phyloP scores from a whole-genome alignment of 805 yeast genomes.

The Metschnikowia reukaufii region DNA sequence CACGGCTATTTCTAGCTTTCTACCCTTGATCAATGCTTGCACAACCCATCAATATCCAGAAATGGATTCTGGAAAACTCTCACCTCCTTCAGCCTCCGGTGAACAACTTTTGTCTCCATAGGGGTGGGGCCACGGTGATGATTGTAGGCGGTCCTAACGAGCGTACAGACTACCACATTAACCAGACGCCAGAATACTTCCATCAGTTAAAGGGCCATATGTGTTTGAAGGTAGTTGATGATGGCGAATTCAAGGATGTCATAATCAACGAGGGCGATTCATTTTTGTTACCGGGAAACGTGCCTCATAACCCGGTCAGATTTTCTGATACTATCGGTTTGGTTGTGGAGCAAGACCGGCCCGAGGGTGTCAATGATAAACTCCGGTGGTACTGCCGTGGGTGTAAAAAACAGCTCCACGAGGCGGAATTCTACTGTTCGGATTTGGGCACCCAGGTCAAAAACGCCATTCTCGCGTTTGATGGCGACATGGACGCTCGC shows the following conservation, averaged over 20 bases:
- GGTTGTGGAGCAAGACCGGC: constrained; percentile 91
- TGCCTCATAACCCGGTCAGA: constrained; percentile 89
- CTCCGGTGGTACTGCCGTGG: constrained; percentile 84
- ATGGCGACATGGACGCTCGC: constrained; percentile 57
- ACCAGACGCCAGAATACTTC: constrained; percentile 94
- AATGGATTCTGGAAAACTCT: constrained; percentile 78
- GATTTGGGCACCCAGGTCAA: constrained; percentile 92
- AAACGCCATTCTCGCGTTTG: constrained; percentile 73
- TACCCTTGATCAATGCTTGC: constrained; percentile 43
- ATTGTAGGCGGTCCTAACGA: constrained; percentile 96
- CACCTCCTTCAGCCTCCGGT: constrained; percentile 87
- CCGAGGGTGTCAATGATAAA: constrained; percentile 64
- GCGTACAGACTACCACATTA: constrained; percentile 88
- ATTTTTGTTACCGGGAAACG: constrained; percentile 79
- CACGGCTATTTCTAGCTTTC: background rate
- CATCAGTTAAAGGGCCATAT: constrained; percentile 83
- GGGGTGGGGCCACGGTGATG: constrained; percentile 94
- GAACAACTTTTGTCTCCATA: constrained; percentile 83
- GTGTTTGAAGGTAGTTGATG: constrained; percentile 75
- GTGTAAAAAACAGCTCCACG: constrained; percentile 66
- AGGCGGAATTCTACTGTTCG: constrained; percentile 66
- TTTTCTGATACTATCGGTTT: constrained; percentile 84
- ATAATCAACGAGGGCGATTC: constrained; percentile 82
- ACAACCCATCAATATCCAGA: constrained; percentile 72
- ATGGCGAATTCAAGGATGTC: constrained; percentile 71